A percentile compares a stretch with the other conserved stretches of the same genome.
phyloP scores from a whole-genome alignment of 2,329 filamentous ascomycete genomes.

The Lecanicillium sp. region DNA sequence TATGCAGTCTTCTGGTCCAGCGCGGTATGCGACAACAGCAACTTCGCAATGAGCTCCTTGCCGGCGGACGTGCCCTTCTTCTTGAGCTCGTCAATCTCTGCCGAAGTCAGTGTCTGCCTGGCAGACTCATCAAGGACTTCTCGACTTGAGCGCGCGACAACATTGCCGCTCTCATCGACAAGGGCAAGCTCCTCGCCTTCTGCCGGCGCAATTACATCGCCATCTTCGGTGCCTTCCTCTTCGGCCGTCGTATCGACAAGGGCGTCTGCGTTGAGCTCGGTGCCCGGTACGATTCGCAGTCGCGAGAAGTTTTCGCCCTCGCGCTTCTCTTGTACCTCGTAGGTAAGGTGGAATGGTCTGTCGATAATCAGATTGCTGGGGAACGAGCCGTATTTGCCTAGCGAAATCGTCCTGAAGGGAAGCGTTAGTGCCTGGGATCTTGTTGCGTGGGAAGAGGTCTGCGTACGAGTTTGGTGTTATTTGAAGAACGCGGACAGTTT shows the following conservation, averaged over 20 bases:
- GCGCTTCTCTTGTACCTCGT: slow-evolving; percentile 71
- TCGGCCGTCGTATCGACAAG: slow-evolving; percentile 39
- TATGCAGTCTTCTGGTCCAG: slow-evolving; percentile 93
- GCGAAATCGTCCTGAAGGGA: slow-evolving; percentile 63
- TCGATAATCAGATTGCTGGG: slow-evolving; percentile 82
- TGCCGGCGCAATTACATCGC: slow-evolving; percentile 27
- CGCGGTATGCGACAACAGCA: slow-evolving; percentile 80
- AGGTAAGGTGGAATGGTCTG: slow-evolving; percentile 87
- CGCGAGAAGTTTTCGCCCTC: slow-evolving; percentile 57
- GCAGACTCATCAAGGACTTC: slow-evolving; percentile 54
- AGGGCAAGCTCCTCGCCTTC: slow-evolving; percentile 36
- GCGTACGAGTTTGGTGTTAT: slow-evolving; percentile 52
- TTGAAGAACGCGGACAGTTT: slow-evolving; percentile 49
- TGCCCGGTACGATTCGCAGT: slow-evolving; percentile 69
- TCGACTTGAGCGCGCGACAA: slow-evolving; percentile 47
- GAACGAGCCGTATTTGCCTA: slow-evolving; percentile 91
- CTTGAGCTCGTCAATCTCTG: slow-evolving; percentile 68
- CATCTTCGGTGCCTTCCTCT: slow-evolving; percentile 32
- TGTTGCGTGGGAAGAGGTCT: slow-evolving; percentile 2
- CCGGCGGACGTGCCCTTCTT: slow-evolving; percentile 70
- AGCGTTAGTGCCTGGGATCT: slow-evolving; percentile 11
- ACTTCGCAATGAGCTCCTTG: slow-evolving; percentile 84
- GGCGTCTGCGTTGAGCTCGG: slow-evolving; percentile 78
- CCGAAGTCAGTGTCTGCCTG: slow-evolving; percentile 69
- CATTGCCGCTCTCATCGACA: slow-evolving; percentile 33